A percentile compares a stretch with the other conserved stretches of the same genome.
phyloP scores from a whole-genome alignment of 169 alveolate species.

The Theileria parva region DNA sequence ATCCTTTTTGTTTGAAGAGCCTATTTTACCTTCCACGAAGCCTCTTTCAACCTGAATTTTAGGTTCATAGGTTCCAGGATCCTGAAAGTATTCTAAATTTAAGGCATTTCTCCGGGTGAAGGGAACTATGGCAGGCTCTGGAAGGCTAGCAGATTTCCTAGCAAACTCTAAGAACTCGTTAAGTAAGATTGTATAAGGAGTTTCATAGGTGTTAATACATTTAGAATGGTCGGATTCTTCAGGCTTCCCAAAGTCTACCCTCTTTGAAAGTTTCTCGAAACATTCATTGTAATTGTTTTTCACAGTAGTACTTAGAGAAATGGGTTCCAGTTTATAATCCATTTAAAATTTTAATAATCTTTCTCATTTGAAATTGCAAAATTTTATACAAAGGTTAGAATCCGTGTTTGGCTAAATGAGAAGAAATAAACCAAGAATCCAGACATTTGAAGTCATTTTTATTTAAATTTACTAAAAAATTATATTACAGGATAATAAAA shows the following conservation, averaged over 20 bases:
- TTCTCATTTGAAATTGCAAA: background rate
- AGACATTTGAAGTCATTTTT: background rate
- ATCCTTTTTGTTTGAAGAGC: background rate
- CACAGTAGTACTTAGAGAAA: background rate
- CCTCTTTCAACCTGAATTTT: conserved; percentile 19
- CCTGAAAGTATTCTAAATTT: background rate
- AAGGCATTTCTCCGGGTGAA: background rate
- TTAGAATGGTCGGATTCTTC: background rate
- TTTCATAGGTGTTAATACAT: conserved; percentile 4
- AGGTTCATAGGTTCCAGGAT: background rate
- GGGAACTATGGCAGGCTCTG: background rate
- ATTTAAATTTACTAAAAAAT: no score
- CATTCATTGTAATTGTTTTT: conserved; percentile 24
- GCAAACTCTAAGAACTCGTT: conserved; percentile 4
- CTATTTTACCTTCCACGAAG: background rate
- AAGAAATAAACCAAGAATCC: background rate
- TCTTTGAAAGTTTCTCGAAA: conserved; percentile 8
- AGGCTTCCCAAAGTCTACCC: background rate
- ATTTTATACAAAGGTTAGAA: background rate
- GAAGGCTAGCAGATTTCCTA: background rate
- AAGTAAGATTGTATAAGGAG: conserved; percentile 9
- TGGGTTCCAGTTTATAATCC: conserved; percentile 9
- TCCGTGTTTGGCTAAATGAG: background rate
- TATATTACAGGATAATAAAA: background rate
- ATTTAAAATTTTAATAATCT: background rate